phyloP scores from a whole-genome alignment of 805 yeast genomes.

The Saturnispora hagleri region DNA sequence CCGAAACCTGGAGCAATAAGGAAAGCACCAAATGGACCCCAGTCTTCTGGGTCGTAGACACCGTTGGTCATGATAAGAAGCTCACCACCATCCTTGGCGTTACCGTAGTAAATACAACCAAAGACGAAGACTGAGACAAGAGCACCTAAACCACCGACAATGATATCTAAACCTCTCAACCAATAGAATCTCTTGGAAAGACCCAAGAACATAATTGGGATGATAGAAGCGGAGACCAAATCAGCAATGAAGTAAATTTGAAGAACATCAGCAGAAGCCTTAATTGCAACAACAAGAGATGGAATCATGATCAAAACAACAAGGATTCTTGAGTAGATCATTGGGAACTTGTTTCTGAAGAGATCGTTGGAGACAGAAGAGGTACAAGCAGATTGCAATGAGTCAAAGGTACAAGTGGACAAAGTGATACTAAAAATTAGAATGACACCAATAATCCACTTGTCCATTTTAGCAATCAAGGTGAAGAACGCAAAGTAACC shows the following conservation, averaged over 20 bases:
- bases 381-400: constrained; percentile 79
- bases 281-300: constrained; percentile 71
- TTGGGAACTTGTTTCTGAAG: constrained; percentile 69
- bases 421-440: constrained; percentile 63
- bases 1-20: constrained; percentile 86
- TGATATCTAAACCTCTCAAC: constrained; percentile 69
- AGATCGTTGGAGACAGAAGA: constrained; percentile 85
- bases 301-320: constrained; percentile 81
- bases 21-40: constrained; percentile 95
- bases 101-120: constrained; percentile 70
- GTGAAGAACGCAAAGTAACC: constrained; percentile 68
- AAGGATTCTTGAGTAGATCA: constrained; percentile 56
- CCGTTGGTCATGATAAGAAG: constrained; percentile 73
- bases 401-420: constrained; percentile 85
- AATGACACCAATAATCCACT: constrained; percentile 80
- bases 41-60: constrained; percentile 63
- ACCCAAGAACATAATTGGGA: constrained; percentile 79
- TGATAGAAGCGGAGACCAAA: constrained; percentile 74
- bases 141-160: constrained; percentile 80
- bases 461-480: constrained; percentile 62
- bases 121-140: constrained; percentile 69
- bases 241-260: constrained; percentile 89
- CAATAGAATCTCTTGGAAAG: constrained; percentile 58
- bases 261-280: constrained; percentile 72
- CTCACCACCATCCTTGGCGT: constrained; percentile 68